phyloP scores from a whole-genome alignment of 306 rosid genomes.

The Ormosia emarginata region DNA sequence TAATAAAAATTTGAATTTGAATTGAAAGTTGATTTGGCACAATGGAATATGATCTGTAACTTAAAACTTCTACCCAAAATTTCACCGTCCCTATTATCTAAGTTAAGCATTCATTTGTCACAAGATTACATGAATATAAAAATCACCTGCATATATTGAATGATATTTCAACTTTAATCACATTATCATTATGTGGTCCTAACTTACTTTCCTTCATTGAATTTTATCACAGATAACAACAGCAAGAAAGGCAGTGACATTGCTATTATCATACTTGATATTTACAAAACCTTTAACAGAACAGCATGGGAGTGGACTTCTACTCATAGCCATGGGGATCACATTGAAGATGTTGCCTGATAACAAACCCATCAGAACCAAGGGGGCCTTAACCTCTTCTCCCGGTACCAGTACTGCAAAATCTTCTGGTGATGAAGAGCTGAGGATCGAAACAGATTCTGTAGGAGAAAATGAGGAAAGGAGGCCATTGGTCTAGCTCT shows the following conservation, averaged over 20 bases:
- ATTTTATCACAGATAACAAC: slow-evolving; percentile 70
- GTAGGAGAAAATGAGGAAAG: slow-evolving; percentile 49
- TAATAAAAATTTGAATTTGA: background rate
- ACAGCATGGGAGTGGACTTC: slow-evolving; percentile 82
- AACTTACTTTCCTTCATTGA: slow-evolving; percentile 16
- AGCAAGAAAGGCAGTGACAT: slow-evolving; percentile 91
- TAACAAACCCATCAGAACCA: slow-evolving; percentile 26
- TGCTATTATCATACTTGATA: slow-evolving; percentile 79
- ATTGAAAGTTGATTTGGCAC: background rate
- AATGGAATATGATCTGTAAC: background rate
- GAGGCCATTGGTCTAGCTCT: slow-evolving; percentile 56
- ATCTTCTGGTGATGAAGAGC: slow-evolving; percentile 24
- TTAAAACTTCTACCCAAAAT: background rate
- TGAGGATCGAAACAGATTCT: slow-evolving; percentile 19
- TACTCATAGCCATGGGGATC: slow-evolving; percentile 91
- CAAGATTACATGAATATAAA: background rate
- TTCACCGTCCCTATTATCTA: background rate
- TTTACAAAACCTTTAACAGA: slow-evolving; percentile 94
- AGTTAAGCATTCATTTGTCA: background rate
- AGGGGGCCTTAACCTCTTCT: slow-evolving; percentile 28
- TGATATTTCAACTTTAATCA: background rate
- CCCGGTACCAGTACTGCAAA: slow-evolving; percentile 18
- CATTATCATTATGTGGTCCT: background rate
- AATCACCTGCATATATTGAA: background rate
- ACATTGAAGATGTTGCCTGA: slow-evolving; percentile 83